Evolutionary conservation across 169 alveolate genomes (phyloP).

Genomic region (Theileria annulata): DNA sequence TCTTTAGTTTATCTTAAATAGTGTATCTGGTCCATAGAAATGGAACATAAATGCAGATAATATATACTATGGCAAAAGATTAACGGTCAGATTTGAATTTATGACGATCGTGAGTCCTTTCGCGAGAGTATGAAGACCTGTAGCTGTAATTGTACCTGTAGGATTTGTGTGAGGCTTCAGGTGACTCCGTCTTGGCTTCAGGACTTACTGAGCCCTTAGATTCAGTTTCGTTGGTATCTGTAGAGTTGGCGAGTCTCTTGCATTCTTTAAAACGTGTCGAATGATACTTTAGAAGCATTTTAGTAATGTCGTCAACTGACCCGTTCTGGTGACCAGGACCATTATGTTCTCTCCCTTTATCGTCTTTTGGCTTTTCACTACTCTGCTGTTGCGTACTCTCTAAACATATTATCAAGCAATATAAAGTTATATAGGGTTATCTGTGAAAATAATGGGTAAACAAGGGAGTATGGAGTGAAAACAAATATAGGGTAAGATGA

Average conservation of each 20-base stretch:
- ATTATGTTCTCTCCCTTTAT: constrained; percentile 12
- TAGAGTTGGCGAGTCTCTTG: not conserved
- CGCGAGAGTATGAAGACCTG: constrained; percentile 12
- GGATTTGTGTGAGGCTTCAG: not conserved
- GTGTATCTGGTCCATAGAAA: not conserved
- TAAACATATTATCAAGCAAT: not conserved
- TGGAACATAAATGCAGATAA: not conserved
- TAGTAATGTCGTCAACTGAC: constrained; percentile 27
- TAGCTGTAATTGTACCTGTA: constrained; percentile 18
- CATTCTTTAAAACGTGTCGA: constrained; percentile 14
- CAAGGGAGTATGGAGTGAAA: too few species aligned
- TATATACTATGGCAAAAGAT: not conserved
- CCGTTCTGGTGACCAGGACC: constrained; percentile 21
- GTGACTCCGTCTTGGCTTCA: not conserved
- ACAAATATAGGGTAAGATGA: too few species aligned
- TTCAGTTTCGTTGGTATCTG: constrained; percentile 2
- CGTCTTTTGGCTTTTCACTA: not conserved
- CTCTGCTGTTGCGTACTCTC: not conserved
- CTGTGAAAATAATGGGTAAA: too few species aligned
- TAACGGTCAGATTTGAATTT: constrained; percentile 12
- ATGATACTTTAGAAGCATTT: constrained; percentile 18
- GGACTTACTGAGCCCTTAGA: not conserved
- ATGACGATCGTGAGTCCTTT: constrained; percentile 6
- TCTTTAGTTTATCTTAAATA: not conserved
- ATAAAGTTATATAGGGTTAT: not conserved